A percentile compares a stretch with the other conserved stretches of the same genome.
Evolutionary conservation across 495 filamentous ascomycete genomes (phyloP).

Genomic region (Aspergillus mulundensis): DNA sequence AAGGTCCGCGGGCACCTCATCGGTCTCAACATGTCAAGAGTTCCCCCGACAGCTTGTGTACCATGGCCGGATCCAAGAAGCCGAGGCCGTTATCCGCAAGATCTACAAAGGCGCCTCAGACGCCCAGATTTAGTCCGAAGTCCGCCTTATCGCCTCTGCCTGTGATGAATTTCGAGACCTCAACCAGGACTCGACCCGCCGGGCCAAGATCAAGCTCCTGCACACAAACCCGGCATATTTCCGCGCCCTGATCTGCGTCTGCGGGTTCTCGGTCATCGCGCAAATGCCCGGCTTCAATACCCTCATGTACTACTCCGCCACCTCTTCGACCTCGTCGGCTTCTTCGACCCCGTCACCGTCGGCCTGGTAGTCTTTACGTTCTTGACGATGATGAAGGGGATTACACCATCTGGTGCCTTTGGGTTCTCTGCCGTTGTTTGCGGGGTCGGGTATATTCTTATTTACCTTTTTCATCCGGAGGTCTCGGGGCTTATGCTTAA

Average conservation of each 20-base stretch:
- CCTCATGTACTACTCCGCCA: conserved; percentile 51
- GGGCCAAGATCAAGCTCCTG: conserved; percentile 42
- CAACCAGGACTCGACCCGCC: conserved; percentile 26
- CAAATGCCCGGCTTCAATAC: conserved; percentile 47
- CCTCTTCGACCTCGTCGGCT: conserved; percentile 51
- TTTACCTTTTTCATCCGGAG: conserved; percentile 49
- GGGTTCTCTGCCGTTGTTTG: conserved; percentile 50
- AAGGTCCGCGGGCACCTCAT: conserved; percentile 51
- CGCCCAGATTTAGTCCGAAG: conserved; percentile 35
- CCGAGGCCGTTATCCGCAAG: conserved; percentile 26
- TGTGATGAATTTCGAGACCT: conserved; percentile 36
- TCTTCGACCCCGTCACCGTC: conserved; percentile 37
- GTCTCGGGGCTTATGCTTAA: conserved; percentile 45
- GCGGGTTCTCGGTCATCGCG: conserved; percentile 45
- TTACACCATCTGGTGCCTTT: conserved; percentile 46
- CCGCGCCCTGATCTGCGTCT: conserved; percentile 47
- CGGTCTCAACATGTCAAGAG: conserved; percentile 52
- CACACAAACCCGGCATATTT: conserved; percentile 42
- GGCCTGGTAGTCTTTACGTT: conserved; percentile 51
- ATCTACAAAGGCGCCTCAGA: conserved; percentile 37
- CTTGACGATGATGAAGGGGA: conserved; percentile 45
- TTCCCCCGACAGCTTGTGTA: conserved; percentile 50
- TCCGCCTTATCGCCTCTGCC: conserved; percentile 27
- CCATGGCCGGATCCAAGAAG: conserved; percentile 38
- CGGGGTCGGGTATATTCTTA: conserved; percentile 40